Evolutionary conservation across 805 yeast species (phyloP), one percentile per base, ranked within the genome.

Genomic region (Metschnikowia baotianmanensis): DNA sequence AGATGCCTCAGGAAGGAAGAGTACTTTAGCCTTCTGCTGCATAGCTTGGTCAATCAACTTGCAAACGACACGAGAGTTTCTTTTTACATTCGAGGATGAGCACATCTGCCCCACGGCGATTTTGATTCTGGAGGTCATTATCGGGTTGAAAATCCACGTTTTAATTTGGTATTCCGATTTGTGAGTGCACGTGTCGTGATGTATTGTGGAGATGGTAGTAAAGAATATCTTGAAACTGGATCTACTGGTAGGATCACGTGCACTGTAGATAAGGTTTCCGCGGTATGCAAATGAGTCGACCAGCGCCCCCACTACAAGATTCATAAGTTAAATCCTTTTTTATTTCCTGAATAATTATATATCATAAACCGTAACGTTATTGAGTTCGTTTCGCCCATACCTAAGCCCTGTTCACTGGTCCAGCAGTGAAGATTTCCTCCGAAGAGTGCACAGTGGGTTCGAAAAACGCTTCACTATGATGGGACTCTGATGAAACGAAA

Each of bases 1-100:
- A 4, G 93, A 75, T 0, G 98, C 98, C 59, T 91, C 99, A 2
- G 98, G 98, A 32, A 91, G 73, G 56, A 93, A 88, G 5, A 93
- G 67, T 3, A 87, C 78, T 47, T 74, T 70, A 11, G 84, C 89
- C 3, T 82, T 76, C 12, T 71, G 57, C 2, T 62, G 63, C 0
- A 83, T 74, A 0, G 98, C 96, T 38, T 69, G 62, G n/a, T 64
- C 58, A 13, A 91, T 80, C 26, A 90, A 67, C 22, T 67, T 67
- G 10, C 76, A 71, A 0, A 82, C 95, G 1, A 71, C 63, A 7
- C 64, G 52, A 5, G 86, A 81, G 51, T 91, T 91, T 17, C 69
- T 71, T 2, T 62, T 55, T 19, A 88, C 59, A 27, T 75, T 76
- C 1, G 85, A 69, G 0, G 90, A 77, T 0, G 96, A 84, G 50